Evolutionary conservation across 192 early-diverging fungal genomes (phyloP), one percentile per base, ranked within the genome.

Genomic region (Martensiomyces pterosporus): DNA sequence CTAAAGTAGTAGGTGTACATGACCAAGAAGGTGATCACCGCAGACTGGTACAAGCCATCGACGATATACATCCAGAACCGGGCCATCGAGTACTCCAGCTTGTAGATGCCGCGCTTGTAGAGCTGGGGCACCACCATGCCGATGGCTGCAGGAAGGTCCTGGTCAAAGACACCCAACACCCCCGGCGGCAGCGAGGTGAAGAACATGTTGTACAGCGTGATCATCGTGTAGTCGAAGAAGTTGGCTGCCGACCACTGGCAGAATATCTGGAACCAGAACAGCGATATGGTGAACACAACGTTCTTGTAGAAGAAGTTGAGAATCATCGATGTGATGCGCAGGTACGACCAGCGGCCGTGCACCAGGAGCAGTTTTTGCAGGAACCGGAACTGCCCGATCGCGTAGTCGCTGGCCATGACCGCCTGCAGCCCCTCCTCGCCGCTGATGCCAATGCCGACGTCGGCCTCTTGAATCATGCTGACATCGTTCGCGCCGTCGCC

Each of bases 401-500:
- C 87, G 57, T 93, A 98, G 75, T 98, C 94, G 18, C 85, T 79
- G 2, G 91, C 87, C 88, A 92, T 89, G 6, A 83, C 87, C 1
- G 94, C 94, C 57, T 98, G 93, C 62, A 93, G 57, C 9, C 94
- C 94, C 69, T 98, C 94, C 53, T 93, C 85, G 34, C 94, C 94
- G 13, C 86, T 84, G 47, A 98, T 94, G 19, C 94, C 94, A 23
- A 98, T 71, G 33, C 94, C 94, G 15, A 98, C 80, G 64, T 98
- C 86, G 24, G 94, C 93, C 35, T 90, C 92, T 70, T 98, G 95
- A 52, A 98, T 98, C 95, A 98, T 98, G 25, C 82, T 82, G 13
- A 98, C 93, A 63, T 98, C 95, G 63, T 98, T 98, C 12, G 92
- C 95, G 24, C 93, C 88, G 76, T 98, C 95, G 21, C 95, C 95